Percentiles rank a stretch among this genome's conserved stretches.
phyloP scores from a whole-genome alignment of 768 basidiomycete species.

The Lactifluus volemus region DNA sequence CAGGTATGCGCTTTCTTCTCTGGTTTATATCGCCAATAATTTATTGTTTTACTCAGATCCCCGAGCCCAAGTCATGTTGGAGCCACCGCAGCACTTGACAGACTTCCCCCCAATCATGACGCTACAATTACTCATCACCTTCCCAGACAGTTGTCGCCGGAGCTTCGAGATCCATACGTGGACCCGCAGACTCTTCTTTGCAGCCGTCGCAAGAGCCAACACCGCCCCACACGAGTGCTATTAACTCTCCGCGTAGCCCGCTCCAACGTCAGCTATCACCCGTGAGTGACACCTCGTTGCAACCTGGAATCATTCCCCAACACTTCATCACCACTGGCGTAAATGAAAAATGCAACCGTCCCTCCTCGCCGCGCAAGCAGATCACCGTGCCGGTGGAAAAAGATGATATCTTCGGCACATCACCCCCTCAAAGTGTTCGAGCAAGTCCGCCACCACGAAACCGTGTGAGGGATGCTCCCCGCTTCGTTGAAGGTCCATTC shows the following conservation, averaged over 20 bases:
- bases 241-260: conserved; percentile 5
- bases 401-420: conserved; percentile 8
- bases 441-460: not conserved
- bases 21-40: not conserved
- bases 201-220: conserved; percentile 13
- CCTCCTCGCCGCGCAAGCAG: not conserved
- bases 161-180: not conserved
- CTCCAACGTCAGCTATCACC: not conserved
- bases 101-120: not conserved
- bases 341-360: not conserved
- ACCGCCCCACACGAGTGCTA: conserved; percentile 11
- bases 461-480: conserved; percentile 18
- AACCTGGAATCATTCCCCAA: not conserved
- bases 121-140: not conserved
- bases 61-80: not conserved
- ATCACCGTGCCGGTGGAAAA: not conserved
- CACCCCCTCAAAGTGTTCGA: not conserved
- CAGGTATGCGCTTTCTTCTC: not conserved
- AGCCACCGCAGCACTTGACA: not conserved
- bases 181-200: not conserved
- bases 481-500: conserved; percentile 22
- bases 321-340: not conserved
- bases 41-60: not conserved
- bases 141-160: not conserved
- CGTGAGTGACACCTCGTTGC: not conserved